A percentile compares a stretch with the other conserved stretches of the same genome.
Conservation (phyloP, 164 flowering plant species). For the Pachysandra terminalis region DNA sequence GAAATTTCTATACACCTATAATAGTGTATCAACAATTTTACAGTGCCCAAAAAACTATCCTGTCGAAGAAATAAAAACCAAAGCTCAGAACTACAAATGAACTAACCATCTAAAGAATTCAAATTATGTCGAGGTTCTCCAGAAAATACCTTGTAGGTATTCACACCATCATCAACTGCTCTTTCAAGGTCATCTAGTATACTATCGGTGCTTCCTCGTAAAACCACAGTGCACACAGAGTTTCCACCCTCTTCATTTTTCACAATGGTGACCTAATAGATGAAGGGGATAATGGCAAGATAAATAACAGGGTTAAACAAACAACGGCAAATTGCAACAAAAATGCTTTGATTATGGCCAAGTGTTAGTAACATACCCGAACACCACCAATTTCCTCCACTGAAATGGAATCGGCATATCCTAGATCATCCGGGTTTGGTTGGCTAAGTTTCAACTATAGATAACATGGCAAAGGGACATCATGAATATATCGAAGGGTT, state of each 20-base stretch:
- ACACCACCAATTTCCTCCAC: constrained; percentile 96
- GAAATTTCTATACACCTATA: background rate
- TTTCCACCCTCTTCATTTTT: constrained; percentile 96
- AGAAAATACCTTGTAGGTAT: constrained; percentile 75
- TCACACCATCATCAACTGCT: constrained; percentile 98
- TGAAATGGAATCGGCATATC: constrained; percentile 82
- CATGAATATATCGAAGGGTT: background rate
- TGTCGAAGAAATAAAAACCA: no score
- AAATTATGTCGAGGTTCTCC: background rate
- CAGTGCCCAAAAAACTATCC: no score
- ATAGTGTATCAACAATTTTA: background rate
- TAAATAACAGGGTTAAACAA: background rate
- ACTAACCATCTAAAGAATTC: background rate
- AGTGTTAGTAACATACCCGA: constrained; percentile 44
- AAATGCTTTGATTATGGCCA: background rate
- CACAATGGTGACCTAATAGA: constrained; percentile 72
- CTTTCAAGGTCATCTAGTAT: constrained; percentile 98
- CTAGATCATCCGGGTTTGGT: constrained; percentile 85
- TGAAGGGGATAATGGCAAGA: background rate
- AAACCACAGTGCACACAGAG: constrained; percentile 74
- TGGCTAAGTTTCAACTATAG: constrained; percentile 84
- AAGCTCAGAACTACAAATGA: background rate
- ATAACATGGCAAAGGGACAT: constrained; percentile 1
- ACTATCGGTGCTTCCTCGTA: constrained; percentile 97
- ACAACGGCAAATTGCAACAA: background rate